These are phyloP conservation scores for Kondoa subrosea DNA, from an alignment of 768 basidiomycete species.

Conservation along the genomic window DNA sequence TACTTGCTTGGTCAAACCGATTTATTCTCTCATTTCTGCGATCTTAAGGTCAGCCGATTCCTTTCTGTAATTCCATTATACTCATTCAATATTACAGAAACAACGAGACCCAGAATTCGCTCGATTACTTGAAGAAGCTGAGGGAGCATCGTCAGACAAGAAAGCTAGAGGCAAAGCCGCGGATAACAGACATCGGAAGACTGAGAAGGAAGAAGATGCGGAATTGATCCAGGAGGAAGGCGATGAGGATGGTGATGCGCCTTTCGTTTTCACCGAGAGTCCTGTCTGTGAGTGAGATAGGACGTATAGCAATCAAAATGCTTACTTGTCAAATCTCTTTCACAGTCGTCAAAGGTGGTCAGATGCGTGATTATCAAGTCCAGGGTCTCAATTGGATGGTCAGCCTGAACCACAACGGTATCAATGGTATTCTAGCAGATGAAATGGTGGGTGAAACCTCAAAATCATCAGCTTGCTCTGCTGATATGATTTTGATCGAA, in stretches of 20 bases:
- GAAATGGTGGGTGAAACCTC: too few species aligned
- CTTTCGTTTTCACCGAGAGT: slow-evolving; percentile 85
- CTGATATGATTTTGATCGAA: neutral
- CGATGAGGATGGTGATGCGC: slow-evolving; percentile 59
- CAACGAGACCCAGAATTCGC: slow-evolving; percentile 88
- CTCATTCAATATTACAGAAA: slow-evolving; percentile 38
- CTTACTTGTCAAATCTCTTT: neutral
- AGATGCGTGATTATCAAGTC: slow-evolving; percentile 83
- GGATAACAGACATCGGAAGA: slow-evolving; percentile 69
- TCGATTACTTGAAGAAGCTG: slow-evolving; percentile 57
- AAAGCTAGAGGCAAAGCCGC: slow-evolving; percentile 51
- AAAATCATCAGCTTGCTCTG: too few species aligned
- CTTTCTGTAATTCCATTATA: neutral
- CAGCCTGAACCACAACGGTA: slow-evolving; percentile 81
- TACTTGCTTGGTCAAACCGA: slow-evolving; percentile 98
- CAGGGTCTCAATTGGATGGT: slow-evolving; percentile 98
- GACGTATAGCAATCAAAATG: neutral
- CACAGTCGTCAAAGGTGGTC: slow-evolving; percentile 62
- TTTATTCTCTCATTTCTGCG: slow-evolving; percentile 93
- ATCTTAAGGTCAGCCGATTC: slow-evolving; percentile 56
- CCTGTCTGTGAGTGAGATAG: slow-evolving; percentile 51
- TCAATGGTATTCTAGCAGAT: slow-evolving; percentile 93
- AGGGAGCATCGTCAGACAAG: slow-evolving; percentile 43
- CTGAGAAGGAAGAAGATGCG: slow-evolving; percentile 96
- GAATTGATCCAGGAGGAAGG: slow-evolving; percentile 63